Evolutionary conservation across 1,284 basidiomycete genomes (phyloP), one percentile per base, ranked within the genome.

Genomic region (Ganoderma leucocontextum): DNA sequence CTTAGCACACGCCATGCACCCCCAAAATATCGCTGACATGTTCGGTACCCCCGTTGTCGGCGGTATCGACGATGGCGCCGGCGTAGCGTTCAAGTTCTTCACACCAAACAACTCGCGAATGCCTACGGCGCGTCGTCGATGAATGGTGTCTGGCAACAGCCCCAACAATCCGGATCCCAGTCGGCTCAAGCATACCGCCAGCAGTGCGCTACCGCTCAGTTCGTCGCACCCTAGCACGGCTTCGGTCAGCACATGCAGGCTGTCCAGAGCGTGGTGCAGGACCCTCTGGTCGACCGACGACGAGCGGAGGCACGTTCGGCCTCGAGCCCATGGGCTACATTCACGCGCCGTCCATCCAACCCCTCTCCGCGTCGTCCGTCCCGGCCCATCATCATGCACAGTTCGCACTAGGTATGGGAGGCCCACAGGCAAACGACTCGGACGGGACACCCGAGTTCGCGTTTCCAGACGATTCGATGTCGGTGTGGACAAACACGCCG

Each of bases 331-430:
- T 64, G n/a, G 63, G 55, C 2, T 49, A 39, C 58, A 67, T 12
- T 39, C 57, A 61, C 49, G 64, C 66, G 75, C 35, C 79, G 78
- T 61, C 59, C 76, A 89, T 7, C 12, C 38, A 60, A 12, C 22
- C 38, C n/a, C 87, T 87, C 0, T 76, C 87, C 33, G 87, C 87
- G 67, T 87, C 41, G 7, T 25, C 22, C 12, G 42, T 15, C 3
- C 2, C 63, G 12, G 36, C 33, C 0, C 38, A 22, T n/a, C 19
- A 49, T 10, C 38, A 47, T 17, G 35, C 65, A 10, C 25, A 59
- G 19, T 22, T 58, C 9, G 58, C 36, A 1, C 6, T 15, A 12
- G 58, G n/a, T 9, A 15, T 38, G 2, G 53, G 12, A 1, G 15
- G 35, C 29, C 7, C 55, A 19, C 55, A 22, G 36, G 38, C 36